Evolutionary conservation across 2,329 filamentous ascomycete genomes (phyloP).

Genomic region (Nigrospora osmanthi): DNA sequence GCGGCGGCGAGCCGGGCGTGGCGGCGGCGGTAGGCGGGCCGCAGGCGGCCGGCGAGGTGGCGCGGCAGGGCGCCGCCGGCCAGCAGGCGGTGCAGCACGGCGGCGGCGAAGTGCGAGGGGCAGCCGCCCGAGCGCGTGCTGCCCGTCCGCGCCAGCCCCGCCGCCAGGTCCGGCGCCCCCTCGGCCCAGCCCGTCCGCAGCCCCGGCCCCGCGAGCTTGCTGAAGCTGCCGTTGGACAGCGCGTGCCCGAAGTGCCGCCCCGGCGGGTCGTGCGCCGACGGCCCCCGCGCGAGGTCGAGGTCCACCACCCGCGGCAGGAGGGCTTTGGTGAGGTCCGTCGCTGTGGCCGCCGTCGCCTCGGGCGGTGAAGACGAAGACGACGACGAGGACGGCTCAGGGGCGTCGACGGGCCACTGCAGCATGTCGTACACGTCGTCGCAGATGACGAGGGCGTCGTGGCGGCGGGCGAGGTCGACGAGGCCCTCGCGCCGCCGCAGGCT

Average conservation of each 20-base stretch:
- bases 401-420: constrained; percentile 61
- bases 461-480: constrained; percentile 69
- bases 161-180: constrained; percentile 41
- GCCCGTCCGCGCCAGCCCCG: constrained; percentile 44
- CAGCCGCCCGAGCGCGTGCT: constrained; percentile 49
- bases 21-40: constrained; percentile 37
- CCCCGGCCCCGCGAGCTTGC: constrained; percentile 78
- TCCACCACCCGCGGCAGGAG: constrained; percentile 73
- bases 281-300: constrained; percentile 62
- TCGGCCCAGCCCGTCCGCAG: constrained; percentile 85
- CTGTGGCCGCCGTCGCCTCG: too few relatives aligned
- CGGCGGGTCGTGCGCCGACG: constrained; percentile 23
- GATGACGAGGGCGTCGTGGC: constrained; percentile 74
- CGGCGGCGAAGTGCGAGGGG: constrained; percentile 45
- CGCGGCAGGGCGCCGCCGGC: constrained; percentile 30
- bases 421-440: constrained; percentile 94
- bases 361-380: neutral
- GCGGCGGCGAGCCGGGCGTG: constrained; percentile 24
- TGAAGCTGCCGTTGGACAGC: constrained; percentile 83
- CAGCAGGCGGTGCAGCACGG: constrained; percentile 41
- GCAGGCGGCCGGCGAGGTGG: constrained; percentile 32
- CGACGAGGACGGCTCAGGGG: constrained; percentile 1
- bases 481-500: constrained; percentile 55
- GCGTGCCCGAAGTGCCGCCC: constrained; percentile 61
- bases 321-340: constrained; percentile 20